Evolutionary conservation across 1,139 yeast species (phyloP), one percentile per base, ranked within the genome.

Genomic region (Scheffersomyces quercinus): DNA sequence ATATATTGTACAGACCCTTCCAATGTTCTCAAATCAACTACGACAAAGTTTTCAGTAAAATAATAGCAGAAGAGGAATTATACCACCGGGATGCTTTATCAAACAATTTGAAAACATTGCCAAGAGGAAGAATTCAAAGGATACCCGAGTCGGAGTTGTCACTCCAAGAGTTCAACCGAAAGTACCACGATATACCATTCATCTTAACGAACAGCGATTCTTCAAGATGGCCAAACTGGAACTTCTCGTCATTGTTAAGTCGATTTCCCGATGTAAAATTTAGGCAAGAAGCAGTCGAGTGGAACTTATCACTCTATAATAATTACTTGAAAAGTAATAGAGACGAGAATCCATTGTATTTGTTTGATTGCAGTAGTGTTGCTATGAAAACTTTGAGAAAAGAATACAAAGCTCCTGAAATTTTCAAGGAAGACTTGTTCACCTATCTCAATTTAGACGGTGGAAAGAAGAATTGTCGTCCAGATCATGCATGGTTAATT

Each of bases 401-500:
- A 6, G 85, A 83, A 51, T 88, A 84, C 55, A 47, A 54, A 2
- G 68, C 70, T 0, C 95, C 93, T 0, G 56, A 63, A 3, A 65
- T 79, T 1, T 84, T 83, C 58, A 60, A 65, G 41, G 57, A 72
- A 20, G 89, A 83, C 54, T 65, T 77, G 44, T 76, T 81, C 62
- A 68, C 65, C 35, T 55, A 69, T 12, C 69, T 79, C 53, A 60
- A 73, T 47, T 67, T 78, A 50, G 59, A 73, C 45, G 56, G 67
- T 46, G 29, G 37, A 14, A 44, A 47, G 28, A 41, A 57, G 47
- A 46, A 70, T 37, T 83, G 87, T 51, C 75, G 97, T 42, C 97
- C 97, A 0, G 96, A 90, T 62, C 86, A 86, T 61, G 81, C 95
- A 9, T 90, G 97, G 97, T 70, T 90, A 32, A 90, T 90, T 37